Evolutionary conservation across 441 rosid genomes (phyloP).

Genomic region (Dalechampia spathulata): DNA sequence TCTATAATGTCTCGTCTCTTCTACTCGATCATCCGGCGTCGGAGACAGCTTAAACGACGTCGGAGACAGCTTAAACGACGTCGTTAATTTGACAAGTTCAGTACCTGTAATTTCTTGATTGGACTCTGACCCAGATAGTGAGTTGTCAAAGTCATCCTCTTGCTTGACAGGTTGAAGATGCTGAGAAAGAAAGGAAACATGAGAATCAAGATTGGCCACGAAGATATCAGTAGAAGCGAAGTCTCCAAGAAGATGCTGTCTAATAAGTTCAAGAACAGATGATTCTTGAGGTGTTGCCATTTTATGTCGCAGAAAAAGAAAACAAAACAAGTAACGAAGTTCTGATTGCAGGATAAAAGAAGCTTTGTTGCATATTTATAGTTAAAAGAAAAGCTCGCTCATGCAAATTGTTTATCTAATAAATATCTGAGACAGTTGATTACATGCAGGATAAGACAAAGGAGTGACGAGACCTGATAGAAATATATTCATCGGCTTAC

Average conservation of each 20-base stretch:
- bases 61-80: constrained; percentile 13
- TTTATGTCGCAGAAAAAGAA: no score
- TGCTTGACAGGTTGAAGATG: constrained; percentile 27
- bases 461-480: no score
- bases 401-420: no score
- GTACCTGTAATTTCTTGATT: constrained; percentile 23
- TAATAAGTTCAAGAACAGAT: constrained; percentile 30
- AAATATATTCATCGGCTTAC: no score
- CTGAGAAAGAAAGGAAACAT: constrained; percentile 9
- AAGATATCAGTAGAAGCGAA: constrained; percentile 37
- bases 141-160: constrained; percentile 4
- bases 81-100: constrained; percentile 19
- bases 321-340: no score
- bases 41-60: neutral
- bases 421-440: no score
- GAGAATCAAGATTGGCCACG: constrained; percentile 27
- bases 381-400: no score
- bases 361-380: no score
- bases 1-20: constrained; percentile 50
- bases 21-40: constrained; percentile 8
- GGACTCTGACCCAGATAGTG: constrained; percentile 25
- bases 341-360: no score
- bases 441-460: no score
- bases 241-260: constrained; percentile 54
- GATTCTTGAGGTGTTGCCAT: constrained; percentile 34